Base-by-base conservation (phyloP, 306 rosid genomes). In the Quercus bicolor region DNA sequence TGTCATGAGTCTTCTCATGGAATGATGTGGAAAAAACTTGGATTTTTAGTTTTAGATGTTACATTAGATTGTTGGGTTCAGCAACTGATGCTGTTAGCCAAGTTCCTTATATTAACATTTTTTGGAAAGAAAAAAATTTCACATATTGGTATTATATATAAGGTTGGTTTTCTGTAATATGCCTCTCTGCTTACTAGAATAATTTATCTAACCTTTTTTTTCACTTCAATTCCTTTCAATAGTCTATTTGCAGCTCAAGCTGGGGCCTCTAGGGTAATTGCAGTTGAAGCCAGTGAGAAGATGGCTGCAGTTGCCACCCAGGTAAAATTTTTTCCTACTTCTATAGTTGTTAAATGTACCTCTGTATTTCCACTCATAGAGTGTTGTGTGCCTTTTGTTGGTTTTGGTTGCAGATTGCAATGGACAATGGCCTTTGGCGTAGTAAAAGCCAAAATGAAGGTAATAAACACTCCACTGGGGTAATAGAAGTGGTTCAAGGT, bases 271-370 rank as follows among this genome's bases (percentile, higher is more conserved):
- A 87, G 88, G 86, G 98, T 95, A 74, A 86, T 95, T 85, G 96
- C 98, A 31, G 86, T 95, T 81, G 99, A 95, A 88, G 98, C 98
- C 40, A 91, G 98, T 80, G 85, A 90, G 77, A 95, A 91, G 90
- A 95, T 95, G 99, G 97, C 97, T 48, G 85, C 94, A 16, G 96
- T 95, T 77, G 98, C 97, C 8, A 85, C 96, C 76, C 93, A 68
- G 89, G 99, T 94, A 83, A 73, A 59, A 2, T 2, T 0, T 14
- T 19, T 80, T 59, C 28, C 53, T 15, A 57, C 51, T 62, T 48
- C 15, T 10, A 54, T 73, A 54, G 74, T 56, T 72, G 37, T 78
- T 76, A 19, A 34, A 54, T 14, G 60, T 10, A 66, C 70, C 34
- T 74, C 61, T 80, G 71, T 83, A 20, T 8, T 56, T 60, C 71